phyloP scores from a whole-genome alignment of 225 moss, liverwort and hornwort genomes.

The Sphagnum contortum region DNA sequence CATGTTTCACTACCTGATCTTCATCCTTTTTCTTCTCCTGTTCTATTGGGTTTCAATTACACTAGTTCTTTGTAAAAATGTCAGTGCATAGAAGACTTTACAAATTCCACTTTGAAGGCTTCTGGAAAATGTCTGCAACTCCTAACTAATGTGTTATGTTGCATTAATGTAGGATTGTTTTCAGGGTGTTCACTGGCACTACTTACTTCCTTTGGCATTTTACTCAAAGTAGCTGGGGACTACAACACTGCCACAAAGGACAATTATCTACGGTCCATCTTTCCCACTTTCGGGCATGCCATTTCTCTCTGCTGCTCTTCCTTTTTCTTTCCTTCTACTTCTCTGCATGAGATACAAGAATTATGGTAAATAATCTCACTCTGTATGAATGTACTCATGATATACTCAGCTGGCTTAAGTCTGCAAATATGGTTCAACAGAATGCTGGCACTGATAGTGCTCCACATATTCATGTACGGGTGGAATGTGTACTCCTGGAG shows the following conservation, averaged over 20 bases:
- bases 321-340: too few species aligned
- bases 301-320: too few species aligned
- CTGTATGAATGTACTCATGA: too few species aligned
- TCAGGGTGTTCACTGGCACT: conserved; percentile 12
- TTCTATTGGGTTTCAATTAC: not conserved
- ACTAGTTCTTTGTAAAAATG: not conserved
- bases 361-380: too few species aligned
- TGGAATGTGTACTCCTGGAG: conserved; percentile 50
- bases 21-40: not conserved
- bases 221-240: conserved; percentile 1
- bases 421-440: conserved; percentile 5
- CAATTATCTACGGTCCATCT: conserved; percentile 28
- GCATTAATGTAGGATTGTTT: conserved; percentile 7
- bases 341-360: too few species aligned
- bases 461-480: conserved; percentile 48
- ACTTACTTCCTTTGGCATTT: conserved; percentile 2
- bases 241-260: conserved; percentile 5
- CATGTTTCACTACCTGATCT: too few species aligned
- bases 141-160: not conserved
- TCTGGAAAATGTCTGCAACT: too few species aligned
- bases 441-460: conserved; percentile 32
- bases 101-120: too few species aligned
- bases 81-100: not conserved
- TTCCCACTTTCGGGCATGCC: conserved; percentile 35
- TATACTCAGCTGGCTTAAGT: not conserved